Evolutionary conservation across 495 filamentous ascomycete species (phyloP).

Genomic region (Hyaloscypha variabilis): DNA sequence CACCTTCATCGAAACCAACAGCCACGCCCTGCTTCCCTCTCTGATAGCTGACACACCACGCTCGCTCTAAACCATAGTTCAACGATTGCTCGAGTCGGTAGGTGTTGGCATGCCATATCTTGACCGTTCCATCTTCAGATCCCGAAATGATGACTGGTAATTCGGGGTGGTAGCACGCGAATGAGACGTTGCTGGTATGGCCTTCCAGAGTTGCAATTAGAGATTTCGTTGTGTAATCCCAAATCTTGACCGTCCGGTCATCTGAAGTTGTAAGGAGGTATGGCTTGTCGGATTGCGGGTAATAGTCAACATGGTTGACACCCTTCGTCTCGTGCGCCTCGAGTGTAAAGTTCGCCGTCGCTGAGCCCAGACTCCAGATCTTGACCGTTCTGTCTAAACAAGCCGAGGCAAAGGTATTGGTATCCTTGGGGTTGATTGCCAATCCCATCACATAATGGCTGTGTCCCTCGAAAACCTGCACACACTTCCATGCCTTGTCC

Average conservation of each 20-base stretch:
- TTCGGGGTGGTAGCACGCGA: conserved; percentile 97
- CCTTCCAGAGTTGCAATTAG: conserved; percentile 96
- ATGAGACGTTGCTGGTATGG: conserved; percentile 98
- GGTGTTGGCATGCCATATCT: conserved; percentile 98
- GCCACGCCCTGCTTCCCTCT: conserved; percentile 91
- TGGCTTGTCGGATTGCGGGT: conserved; percentile 94
- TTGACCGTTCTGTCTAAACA: conserved; percentile 94
- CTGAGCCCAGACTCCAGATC: conserved; percentile 95
- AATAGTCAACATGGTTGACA: conserved; percentile 91
- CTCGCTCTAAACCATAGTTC: conserved; percentile 92
- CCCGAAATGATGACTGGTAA: conserved; percentile 98
- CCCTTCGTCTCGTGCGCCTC: conserved; percentile 98
- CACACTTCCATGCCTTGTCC: conserved; percentile 98
- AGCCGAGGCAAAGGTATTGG: conserved; percentile 96
- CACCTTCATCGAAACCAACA: conserved; percentile 97
- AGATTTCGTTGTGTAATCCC: conserved; percentile 98
- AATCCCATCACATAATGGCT: conserved; percentile 99
- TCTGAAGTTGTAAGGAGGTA: conserved; percentile 97
- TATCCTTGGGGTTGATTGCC: conserved; percentile 99
- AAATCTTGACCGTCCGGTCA: conserved; percentile 92
- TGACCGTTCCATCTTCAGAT: conserved; percentile 95
- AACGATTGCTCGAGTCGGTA: conserved; percentile 94
- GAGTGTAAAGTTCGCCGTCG: conserved; percentile 89
- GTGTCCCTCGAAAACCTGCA: conserved; percentile 98
- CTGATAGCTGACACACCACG: conserved; percentile 97